phyloP scores from a whole-genome alignment of 2,329 filamentous ascomycete genomes.

The Curvularia hawaiiensis region DNA sequence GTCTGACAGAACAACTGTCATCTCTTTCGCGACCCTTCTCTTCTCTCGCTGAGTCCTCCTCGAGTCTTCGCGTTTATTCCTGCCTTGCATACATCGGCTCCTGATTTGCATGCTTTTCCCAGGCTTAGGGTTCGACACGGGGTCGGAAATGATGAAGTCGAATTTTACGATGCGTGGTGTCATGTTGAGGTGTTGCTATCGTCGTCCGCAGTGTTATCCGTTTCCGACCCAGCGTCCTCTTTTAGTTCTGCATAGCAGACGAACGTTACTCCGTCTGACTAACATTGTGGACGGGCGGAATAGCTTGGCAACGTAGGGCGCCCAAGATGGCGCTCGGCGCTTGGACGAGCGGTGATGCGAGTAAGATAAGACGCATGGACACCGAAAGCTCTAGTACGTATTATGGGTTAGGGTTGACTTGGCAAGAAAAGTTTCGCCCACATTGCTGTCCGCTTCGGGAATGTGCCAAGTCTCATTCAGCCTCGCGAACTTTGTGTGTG shows the following conservation, averaged over 20 bases:
- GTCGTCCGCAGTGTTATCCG: constrained; percentile 1
- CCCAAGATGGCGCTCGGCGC: neutral
- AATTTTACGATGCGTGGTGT: neutral
- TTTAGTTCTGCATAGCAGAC: neutral
- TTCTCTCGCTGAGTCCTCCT: neutral
- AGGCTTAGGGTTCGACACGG: neutral
- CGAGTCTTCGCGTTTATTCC: neutral
- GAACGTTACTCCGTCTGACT: too few relatives aligned
- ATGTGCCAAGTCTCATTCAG: neutral
- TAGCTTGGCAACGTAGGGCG: neutral
- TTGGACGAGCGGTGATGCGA: neutral
- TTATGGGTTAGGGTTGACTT: neutral
- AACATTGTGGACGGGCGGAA: neutral
- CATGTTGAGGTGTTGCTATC: neutral
- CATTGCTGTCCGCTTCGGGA: neutral
- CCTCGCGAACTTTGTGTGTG: neutral
- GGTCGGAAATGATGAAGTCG: neutral
- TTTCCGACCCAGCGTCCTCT: neutral
- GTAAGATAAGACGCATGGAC: neutral
- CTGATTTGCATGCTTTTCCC: neutral
- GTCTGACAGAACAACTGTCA: neutral
- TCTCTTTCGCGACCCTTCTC: neutral
- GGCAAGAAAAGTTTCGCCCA: neutral
- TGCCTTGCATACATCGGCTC: constrained; percentile 1
- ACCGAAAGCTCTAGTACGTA: neutral